Conservation (phyloP, 176 grass and related monocot species). For the Rhynchospora breviuscula region DNA sequence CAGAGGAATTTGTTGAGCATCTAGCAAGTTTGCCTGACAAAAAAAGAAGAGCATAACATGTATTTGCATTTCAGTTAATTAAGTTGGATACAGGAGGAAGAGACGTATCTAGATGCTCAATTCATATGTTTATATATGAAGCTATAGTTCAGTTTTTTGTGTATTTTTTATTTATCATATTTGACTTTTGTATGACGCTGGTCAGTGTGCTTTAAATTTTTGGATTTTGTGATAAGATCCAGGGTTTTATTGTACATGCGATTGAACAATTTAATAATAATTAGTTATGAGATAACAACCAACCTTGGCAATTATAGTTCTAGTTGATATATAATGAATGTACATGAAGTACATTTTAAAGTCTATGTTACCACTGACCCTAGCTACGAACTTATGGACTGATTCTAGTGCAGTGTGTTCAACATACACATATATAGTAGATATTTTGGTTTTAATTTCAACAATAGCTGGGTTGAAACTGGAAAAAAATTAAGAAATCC, state of each 20-base stretch:
- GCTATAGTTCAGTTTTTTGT: not conserved
- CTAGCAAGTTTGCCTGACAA: slow-evolving; percentile 35
- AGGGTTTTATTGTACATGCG: not conserved
- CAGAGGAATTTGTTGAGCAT: slow-evolving; percentile 45
- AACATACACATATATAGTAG: not conserved
- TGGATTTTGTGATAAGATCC: not conserved
- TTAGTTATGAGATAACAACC: not conserved
- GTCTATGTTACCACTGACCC: not conserved
- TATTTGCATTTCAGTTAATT: not conserved
- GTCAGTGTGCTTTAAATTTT: not conserved
- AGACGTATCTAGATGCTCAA: not conserved
- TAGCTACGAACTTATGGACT: not conserved
- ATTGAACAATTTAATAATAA: not conserved
- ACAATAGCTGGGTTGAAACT: not conserved
- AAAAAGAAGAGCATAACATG: not conserved
- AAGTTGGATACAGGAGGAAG: not conserved
- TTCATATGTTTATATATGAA: not conserved
- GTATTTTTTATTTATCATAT: not conserved
- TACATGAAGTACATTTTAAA: not conserved
- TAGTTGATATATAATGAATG: not conserved
- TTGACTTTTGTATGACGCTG: not conserved
- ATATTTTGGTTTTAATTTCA: not conserved
- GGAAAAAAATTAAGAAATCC: not conserved
- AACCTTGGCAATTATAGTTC: not conserved
- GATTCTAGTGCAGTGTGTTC: not conserved